Conservation (phyloP, 345 rosid genomes). For the Erysimum cheiranthoides region DNA sequence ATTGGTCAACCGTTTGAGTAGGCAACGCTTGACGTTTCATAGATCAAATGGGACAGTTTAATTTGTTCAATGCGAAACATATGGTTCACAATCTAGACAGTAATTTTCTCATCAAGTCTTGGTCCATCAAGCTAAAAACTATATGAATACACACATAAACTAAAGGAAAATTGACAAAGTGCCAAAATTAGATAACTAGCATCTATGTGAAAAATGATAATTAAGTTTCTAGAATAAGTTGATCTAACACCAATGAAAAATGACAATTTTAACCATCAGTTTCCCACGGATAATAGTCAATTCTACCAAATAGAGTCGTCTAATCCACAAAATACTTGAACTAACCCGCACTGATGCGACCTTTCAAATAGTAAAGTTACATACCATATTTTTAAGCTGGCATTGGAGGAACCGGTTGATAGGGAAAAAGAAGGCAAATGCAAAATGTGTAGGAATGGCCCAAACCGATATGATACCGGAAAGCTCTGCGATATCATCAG, state of each 20-base stretch:
- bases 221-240: not conserved
- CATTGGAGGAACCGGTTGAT: constrained; percentile 76
- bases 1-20: too few species aligned
- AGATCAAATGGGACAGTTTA: too few species aligned
- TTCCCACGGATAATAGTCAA: not conserved
- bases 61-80: not conserved
- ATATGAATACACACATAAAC: not conserved
- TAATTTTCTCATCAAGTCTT: too few species aligned
- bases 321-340: not conserved
- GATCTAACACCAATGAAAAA: not conserved
- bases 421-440: constrained; percentile 78
- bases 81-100: not conserved
- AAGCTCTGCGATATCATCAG: constrained; percentile 63
- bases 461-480: constrained; percentile 56
- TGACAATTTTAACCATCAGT: not conserved
- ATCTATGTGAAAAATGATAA: not conserved
- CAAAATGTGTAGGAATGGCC: constrained; percentile 77
- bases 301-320: constrained; percentile 1
- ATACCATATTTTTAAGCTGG: constrained; percentile 50
- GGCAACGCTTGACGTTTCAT: too few species aligned
- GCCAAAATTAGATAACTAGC: not conserved
- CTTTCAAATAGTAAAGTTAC: not conserved
- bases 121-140: not conserved
- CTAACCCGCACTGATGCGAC: not conserved
- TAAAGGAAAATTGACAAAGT: not conserved